Base-by-base conservation (phyloP, 2,329 filamentous ascomycete genomes). In the Atkinsonella hypoxylon region DNA sequence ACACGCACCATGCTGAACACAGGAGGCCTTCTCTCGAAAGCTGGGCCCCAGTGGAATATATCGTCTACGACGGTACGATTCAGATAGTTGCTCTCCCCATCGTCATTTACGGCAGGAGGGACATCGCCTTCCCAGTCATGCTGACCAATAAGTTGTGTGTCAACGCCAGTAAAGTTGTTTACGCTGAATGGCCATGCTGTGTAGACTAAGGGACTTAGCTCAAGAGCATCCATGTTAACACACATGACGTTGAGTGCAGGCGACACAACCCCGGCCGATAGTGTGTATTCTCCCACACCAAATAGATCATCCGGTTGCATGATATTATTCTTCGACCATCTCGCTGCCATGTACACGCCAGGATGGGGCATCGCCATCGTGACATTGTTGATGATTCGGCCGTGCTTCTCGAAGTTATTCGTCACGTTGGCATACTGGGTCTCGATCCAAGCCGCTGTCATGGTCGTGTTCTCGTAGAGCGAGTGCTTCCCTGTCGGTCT, bases 351-450 rank as follows among this genome's bases (percentile, higher is more conserved):
- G 34, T 85, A 80, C 0, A 93, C 74, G 0, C 83, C 70, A 4
- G 81, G 72, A 58, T 93, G 87, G 0, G 87, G 87, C 76, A 90
- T 83, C 0, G 85, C 85, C 56, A 90, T 72, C 0, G 83, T 86
- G 26, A 89, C 79, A 55, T 90, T 89, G 61, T 89, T 87, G 58
- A 91, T 70, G 38, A 85, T 72, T 26, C 85, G 73, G 0, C 70
- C 66, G 49, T 78, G 63, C 11, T 71, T 61, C 4, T 70, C 61
- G 4, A 74, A 83, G 0, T 72, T 67, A 3, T 67, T 63, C 0
- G 72, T 71, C 17, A 81, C 74, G 50, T 87, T 71, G 34, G 73
- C 66, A 9, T 73, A 67, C 2, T 74, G 58, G 0, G 65, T 70
- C 51, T 85, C 74, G 38, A 89, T 79, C 87, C 87, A 93, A 2